phyloP scores from a whole-genome alignment of 2,329 filamentous ascomycete species.

The Xylaria sp. region DNA sequence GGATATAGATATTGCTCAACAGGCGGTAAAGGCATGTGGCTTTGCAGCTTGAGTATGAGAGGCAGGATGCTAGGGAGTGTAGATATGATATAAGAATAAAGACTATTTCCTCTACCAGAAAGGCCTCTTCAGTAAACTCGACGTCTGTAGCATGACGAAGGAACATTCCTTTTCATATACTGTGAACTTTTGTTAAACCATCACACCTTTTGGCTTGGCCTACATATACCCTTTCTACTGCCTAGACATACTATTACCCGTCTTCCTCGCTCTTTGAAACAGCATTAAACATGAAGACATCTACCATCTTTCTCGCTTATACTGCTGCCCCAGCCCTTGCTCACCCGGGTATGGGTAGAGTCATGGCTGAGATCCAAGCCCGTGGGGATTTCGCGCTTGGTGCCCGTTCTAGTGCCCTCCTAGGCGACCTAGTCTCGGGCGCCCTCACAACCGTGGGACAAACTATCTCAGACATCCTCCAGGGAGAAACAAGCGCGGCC shows the following conservation, averaged over 20 bases:
- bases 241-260: not conserved
- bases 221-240: not conserved
- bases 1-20: not conserved
- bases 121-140: not conserved
- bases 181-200: not conserved
- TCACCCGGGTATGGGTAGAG: constrained; percentile 42
- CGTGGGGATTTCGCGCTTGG: constrained; percentile 35
- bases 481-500: constrained; percentile 34
- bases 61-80: not conserved
- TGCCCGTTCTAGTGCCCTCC: constrained; percentile 38
- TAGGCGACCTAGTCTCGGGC: constrained; percentile 40
- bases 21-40: not conserved
- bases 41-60: not conserved
- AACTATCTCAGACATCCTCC: constrained; percentile 42
- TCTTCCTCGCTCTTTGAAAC: not conserved
- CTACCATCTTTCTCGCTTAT: constrained; percentile 32
- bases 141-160: not conserved
- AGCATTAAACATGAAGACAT: constrained; percentile 39
- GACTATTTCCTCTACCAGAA: not conserved
- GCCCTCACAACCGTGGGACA: constrained; percentile 35
- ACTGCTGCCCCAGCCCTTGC: constrained; percentile 36
- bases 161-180: not conserved
- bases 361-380: constrained; percentile 43
- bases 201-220: not conserved
- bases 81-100: constrained; percentile 25